Conservation (phyloP, 805 yeast species). For the Candida jianshihensis region DNA sequence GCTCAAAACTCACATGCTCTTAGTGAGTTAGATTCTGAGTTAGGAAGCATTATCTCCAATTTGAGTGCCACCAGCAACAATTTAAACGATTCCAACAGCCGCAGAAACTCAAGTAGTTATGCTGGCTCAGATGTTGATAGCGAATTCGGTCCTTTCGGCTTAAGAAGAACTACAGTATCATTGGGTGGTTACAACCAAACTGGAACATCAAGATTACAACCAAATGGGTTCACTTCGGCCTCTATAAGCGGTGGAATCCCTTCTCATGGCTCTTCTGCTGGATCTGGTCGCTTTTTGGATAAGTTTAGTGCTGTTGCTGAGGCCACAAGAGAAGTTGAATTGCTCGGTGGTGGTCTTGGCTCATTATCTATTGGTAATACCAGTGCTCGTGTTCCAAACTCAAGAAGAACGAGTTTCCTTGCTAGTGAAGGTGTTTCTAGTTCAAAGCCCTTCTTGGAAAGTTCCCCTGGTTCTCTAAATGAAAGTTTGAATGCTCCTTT, state of each 20-base stretch:
- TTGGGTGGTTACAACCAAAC: conserved; percentile 25
- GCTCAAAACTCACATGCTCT: conserved; percentile 9
- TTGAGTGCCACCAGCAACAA: conserved; percentile 20
- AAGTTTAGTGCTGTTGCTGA: conserved; percentile 62
- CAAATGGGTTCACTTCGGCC: conserved; percentile 48
- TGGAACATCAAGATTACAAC: conserved; percentile 24
- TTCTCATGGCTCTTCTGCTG: conserved; percentile 19
- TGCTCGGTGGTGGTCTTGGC: conserved; percentile 37
- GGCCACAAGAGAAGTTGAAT: conserved; percentile 60
- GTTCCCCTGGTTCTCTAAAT: conserved; percentile 23
- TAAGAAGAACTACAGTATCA: conserved; percentile 40
- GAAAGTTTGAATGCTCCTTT: conserved; percentile 22
- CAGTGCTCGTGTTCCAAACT: conserved; percentile 29
- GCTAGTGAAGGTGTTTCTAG: conserved; percentile 25
- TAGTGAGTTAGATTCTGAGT: conserved; percentile 22
- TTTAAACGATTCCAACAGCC: conserved; percentile 12
- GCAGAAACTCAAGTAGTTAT: conserved; percentile 32
- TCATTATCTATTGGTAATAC: conserved; percentile 27
- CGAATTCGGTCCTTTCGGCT: conserved; percentile 35
- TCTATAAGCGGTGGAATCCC: conserved; percentile 48
- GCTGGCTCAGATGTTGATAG: conserved; percentile 34
- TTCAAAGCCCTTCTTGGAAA: conserved; percentile 17
- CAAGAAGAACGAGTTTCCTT: conserved; percentile 49
- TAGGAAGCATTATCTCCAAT: conserved; percentile 24
- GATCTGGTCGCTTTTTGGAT: conserved; percentile 43